Conservation (phyloP, 1,139 yeast genomes). For the Suhomyces kunorum region DNA sequence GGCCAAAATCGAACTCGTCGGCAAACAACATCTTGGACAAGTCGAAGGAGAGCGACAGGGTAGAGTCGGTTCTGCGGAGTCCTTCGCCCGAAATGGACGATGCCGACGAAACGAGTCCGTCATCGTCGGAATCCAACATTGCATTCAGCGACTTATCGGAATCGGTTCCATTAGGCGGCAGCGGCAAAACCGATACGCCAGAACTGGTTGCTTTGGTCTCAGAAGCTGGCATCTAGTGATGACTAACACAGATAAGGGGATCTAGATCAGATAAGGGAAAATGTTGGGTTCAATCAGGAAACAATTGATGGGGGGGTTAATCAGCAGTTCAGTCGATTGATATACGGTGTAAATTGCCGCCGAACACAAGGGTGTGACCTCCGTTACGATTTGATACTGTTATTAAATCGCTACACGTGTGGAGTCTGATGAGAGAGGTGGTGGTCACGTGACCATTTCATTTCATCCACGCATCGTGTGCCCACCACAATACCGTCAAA, state of each 20-base stretch:
- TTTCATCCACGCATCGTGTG: too few species aligned
- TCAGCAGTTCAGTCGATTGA: too few species aligned
- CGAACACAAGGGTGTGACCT: too few species aligned
- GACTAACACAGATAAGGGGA: too few species aligned
- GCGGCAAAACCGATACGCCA: neutral
- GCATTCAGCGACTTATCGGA: neutral
- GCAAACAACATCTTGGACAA: conserved; percentile 39
- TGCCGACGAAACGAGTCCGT: conserved; percentile 7
- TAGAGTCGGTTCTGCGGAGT: conserved; percentile 32
- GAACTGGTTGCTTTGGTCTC: conserved; percentile 3
- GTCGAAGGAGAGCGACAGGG: conserved; percentile 40
- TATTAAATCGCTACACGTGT: neutral
- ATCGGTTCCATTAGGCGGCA: neutral
- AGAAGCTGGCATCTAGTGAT: too few species aligned
- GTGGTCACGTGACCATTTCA: neutral
- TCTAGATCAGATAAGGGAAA: too few species aligned
- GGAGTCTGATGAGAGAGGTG: neutral
- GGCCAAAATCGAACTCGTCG: conserved; percentile 49
- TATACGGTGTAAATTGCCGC: too few species aligned
- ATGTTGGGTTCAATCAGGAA: too few species aligned
- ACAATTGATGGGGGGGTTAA: too few species aligned
- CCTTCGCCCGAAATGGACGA: conserved; percentile 9
- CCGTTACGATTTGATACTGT: neutral
- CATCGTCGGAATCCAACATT: conserved; percentile 10
- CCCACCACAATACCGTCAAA: neutral